Evolutionary conservation across 345 rosid species (phyloP).

Genomic region (Moringa oleifera): DNA sequence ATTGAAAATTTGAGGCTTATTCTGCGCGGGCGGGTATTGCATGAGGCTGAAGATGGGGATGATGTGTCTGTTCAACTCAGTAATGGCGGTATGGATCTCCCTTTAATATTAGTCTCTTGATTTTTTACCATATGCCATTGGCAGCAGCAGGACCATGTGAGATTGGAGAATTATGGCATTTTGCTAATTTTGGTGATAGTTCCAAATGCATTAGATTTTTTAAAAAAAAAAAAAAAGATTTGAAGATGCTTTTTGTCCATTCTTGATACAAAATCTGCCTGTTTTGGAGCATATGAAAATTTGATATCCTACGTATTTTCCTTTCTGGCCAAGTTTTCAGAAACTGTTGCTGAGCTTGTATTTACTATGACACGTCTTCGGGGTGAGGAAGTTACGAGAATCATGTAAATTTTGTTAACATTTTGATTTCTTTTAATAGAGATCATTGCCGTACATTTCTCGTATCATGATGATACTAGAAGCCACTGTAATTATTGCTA

Average conservation of each 20-base stretch:
- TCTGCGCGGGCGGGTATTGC: conserved; percentile 58
- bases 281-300: too few relatives aligned
- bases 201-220: background rate
- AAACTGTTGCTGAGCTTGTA: too few relatives aligned
- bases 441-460: too few relatives aligned
- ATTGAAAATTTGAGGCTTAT: conserved; percentile 58
- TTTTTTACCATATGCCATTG: conserved; percentile 3
- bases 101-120: background rate
- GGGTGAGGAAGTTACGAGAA: too few relatives aligned
- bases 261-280: background rate
- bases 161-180: background rate
- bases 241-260: background rate
- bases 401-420: too few relatives aligned
- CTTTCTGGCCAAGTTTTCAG: too few relatives aligned
- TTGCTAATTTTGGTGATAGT: background rate
- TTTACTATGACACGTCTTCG: too few relatives aligned
- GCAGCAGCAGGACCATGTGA: background rate
- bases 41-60: conserved; percentile 55
- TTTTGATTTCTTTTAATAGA: too few relatives aligned
- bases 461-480: too few relatives aligned
- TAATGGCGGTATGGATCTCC: conserved; percentile 36
- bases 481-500: background rate
- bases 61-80: conserved; percentile 43
- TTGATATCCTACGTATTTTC: too few relatives aligned
- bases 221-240: too few relatives aligned